These are phyloP conservation scores for Suhomyces tanzawaensis DNA, from an alignment of 805 yeast genomes.

Conservation along the genomic window DNA sequence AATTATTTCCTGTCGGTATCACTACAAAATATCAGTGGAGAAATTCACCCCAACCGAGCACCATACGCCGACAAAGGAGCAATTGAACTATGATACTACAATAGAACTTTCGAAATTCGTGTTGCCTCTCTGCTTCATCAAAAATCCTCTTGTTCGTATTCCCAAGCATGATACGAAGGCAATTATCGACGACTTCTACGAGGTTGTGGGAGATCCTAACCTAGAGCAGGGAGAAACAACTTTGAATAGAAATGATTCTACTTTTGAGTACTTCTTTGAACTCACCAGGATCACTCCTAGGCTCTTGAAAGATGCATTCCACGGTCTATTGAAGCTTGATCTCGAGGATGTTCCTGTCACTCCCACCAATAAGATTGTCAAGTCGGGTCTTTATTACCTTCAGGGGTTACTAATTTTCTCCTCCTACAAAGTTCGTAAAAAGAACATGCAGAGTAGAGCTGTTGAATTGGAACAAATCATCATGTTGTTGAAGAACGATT, in stretches of 20 bases:
- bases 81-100: constrained; percentile 29
- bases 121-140: constrained; percentile 52
- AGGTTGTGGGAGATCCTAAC: constrained; percentile 68
- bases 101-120: constrained; percentile 46
- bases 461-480: constrained; percentile 79
- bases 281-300: constrained; percentile 41
- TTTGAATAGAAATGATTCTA: constrained; percentile 45
- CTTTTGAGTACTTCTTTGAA: constrained; percentile 48
- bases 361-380: constrained; percentile 20
- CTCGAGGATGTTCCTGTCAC: constrained; percentile 15
- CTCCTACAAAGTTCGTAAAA: constrained; percentile 67
- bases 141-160: constrained; percentile 56
- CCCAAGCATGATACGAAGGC: constrained; percentile 71
- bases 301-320: constrained; percentile 47
- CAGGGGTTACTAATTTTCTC: constrained; percentile 68
- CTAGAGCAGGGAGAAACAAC: constrained; percentile 34
- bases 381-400: constrained; percentile 62
- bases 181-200: constrained; percentile 68
- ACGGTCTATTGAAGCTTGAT: constrained; percentile 43
- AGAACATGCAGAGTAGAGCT: constrained; percentile 75
- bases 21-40: constrained; percentile 58
- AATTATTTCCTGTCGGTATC: constrained; percentile 74
- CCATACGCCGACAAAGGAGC: constrained; percentile 29
- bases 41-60: constrained; percentile 68
- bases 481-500: constrained; percentile 60